phyloP scores from a whole-genome alignment of 768 basidiomycete genomes.

The Tulasnella sp. region DNA sequence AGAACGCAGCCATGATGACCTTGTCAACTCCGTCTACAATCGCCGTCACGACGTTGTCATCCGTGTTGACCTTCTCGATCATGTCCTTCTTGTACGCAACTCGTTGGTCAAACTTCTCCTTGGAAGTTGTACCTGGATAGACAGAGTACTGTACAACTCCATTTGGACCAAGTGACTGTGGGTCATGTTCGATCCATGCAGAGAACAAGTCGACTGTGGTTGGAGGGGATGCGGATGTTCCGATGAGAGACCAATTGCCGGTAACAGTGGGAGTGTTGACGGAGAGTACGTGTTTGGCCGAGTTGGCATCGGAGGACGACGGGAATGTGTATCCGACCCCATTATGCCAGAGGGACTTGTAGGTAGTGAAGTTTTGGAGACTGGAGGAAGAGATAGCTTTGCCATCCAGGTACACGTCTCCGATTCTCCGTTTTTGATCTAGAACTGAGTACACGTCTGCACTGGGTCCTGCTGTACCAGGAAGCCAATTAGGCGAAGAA shows the following conservation, averaged over 20 bases:
- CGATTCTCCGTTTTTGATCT: constrained; percentile 44
- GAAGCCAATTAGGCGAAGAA: too few relatives aligned
- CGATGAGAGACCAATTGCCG: constrained; percentile 50
- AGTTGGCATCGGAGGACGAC: not conserved
- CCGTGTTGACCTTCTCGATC: too few relatives aligned
- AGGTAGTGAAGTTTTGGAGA: constrained; percentile 20
- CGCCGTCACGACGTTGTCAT: too few relatives aligned
- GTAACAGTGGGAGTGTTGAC: constrained; percentile 35
- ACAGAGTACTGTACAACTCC: constrained; percentile 38
- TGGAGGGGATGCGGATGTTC: constrained; percentile 49
- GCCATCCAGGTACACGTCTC: constrained; percentile 34
- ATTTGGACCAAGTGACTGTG: constrained; percentile 23
- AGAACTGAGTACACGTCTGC: constrained; percentile 49
- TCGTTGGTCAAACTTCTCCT: not conserved
- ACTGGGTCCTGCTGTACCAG: constrained; percentile 27
- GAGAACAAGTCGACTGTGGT: constrained; percentile 49
- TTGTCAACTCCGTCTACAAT: too few relatives aligned
- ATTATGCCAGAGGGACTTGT: constrained; percentile 47
- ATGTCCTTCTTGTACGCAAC: constrained; percentile 15
- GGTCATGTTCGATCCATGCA: constrained; percentile 41
- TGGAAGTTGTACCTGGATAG: constrained; percentile 38
- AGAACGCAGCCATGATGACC: too few relatives aligned
- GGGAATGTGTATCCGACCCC: constrained; percentile 48
- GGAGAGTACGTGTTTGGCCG: constrained; percentile 22
- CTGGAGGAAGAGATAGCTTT: not conserved